Conservation (phyloP, 2,329 filamentous ascomycete species). For the Sphaceloma murrayae region DNA sequence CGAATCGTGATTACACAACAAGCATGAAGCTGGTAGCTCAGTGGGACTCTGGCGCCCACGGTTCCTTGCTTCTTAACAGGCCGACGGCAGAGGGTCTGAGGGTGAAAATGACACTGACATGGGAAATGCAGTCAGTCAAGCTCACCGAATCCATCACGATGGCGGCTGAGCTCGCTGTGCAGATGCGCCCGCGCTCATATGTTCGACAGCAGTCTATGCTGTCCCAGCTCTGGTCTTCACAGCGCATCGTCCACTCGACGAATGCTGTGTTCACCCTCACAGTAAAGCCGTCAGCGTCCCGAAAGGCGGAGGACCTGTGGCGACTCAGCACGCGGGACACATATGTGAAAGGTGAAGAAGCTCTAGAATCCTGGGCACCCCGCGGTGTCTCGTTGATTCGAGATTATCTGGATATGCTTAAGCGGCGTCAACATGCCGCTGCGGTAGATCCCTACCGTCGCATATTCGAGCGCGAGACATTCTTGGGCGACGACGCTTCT, state of each 20-base stretch:
- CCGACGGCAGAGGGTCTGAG: slow-evolving; percentile 87
- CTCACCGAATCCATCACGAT: slow-evolving; percentile 85
- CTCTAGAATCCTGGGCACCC: slow-evolving; percentile 73
- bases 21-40: slow-evolving; percentile 81
- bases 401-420: slow-evolving; percentile 69
- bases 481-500: slow-evolving; percentile 19
- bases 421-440: slow-evolving; percentile 61
- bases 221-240: slow-evolving; percentile 73
- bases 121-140: slow-evolving; percentile 76
- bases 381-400: slow-evolving; percentile 83
- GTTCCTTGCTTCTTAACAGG: slow-evolving; percentile 84
- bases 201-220: slow-evolving; percentile 81
- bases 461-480: slow-evolving; percentile 39
- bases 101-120: slow-evolving; percentile 76
- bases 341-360: slow-evolving; percentile 93
- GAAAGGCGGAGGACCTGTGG: slow-evolving; percentile 88
- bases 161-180: slow-evolving; percentile 66
- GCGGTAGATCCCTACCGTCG: slow-evolving; percentile 71
- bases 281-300: slow-evolving; percentile 80
- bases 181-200: slow-evolving; percentile 75
- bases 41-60: slow-evolving; percentile 93
- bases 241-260: slow-evolving; percentile 76
- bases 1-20: slow-evolving; percentile 82
- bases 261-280: slow-evolving; percentile 78
- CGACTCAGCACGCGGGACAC: slow-evolving; percentile 90